Evolutionary conservation across 768 basidiomycete species (phyloP), one percentile per base, ranked within the genome.

Genomic region (Chlorophyllum brunneum): DNA sequence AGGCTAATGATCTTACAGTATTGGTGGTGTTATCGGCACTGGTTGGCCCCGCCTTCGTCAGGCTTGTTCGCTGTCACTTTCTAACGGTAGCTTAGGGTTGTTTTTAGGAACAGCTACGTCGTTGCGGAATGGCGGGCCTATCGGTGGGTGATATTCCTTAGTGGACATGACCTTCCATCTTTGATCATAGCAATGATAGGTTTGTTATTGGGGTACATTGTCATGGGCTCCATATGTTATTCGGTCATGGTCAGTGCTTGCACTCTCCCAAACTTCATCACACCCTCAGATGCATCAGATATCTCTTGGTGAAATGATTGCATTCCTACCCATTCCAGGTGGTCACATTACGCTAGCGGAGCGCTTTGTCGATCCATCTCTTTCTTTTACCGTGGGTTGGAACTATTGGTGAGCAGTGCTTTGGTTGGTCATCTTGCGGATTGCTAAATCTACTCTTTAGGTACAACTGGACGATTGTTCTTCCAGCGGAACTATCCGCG

Each of bases 291-390:
- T 34, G 20, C 22, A 24, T 22, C 58, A 86, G 84, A 66, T 87
- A 53, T 84, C 83, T 2, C 71, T 89, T 2, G 81, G 84, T 6
- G 85, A 86, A 69, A 86, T 88, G 89, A 62, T 92, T 40, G 81
- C 88, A 0, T 92, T 76, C 65, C 75, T 92, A 4, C 90, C 90
- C 0, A 75, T 92, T 44, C 76, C 87, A 23, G 90, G 90, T 52
- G 90, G 80, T 2, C 88, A 91, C 59, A 90, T 92, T 66, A 88
- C 75, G 54, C 69, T 92, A 15, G 84, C 90, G 0, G 89, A 86
- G 63, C 86, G 90, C 27, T 93, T 92, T 60, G 84, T 92, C 6
- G 80, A 89, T 55, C 85, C 81, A 13, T 85, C 87, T 1, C 71
- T 88, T 54, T 86, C 87, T 2, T 77, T 79, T 54, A 69, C 76